These are phyloP conservation scores for Sporothrix protearum DNA, from an alignment of 2,329 filamentous ascomycete genomes.

Conservation along the genomic window DNA sequence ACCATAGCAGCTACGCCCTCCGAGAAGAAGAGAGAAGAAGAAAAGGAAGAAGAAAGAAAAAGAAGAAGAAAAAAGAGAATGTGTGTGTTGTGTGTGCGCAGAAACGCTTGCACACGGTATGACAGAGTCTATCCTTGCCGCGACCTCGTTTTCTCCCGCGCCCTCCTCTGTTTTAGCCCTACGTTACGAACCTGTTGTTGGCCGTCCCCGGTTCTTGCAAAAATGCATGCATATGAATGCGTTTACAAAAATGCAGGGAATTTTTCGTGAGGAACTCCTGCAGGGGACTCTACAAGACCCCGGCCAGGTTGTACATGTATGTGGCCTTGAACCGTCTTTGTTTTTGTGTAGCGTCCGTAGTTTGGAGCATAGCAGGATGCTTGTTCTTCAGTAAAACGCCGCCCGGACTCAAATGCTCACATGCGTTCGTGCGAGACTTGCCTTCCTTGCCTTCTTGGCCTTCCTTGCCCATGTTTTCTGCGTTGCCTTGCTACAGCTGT, in stretches of 20 bases:
- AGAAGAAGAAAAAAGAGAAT: no score
- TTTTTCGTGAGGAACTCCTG: not conserved
- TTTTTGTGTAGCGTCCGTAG: not conserved
- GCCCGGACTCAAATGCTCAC: not conserved
- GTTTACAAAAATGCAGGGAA: not conserved
- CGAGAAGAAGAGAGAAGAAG: no score
- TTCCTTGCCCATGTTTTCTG: not conserved
- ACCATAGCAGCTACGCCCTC: not conserved
- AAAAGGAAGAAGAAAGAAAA: no score
- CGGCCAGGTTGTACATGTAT: not conserved
- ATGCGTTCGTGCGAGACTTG: not conserved
- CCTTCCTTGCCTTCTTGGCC: not conserved
- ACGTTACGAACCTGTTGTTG: not conserved
- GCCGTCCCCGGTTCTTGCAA: slow-evolving; percentile 2
- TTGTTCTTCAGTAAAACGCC: not conserved
- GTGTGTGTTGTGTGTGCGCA: no score
- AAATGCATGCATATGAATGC: not conserved
- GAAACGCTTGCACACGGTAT: not conserved
- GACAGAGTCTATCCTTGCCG: not conserved
- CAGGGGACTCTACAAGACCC: not conserved
- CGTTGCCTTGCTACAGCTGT: not conserved
- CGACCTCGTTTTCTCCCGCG: not conserved
- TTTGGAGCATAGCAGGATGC: not conserved
- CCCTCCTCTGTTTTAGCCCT: slow-evolving; percentile 1
- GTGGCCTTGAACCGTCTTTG: not conserved